These are phyloP conservation scores for Talaromyces stipitatus DNA, from an alignment of 495 filamentous ascomycete genomes.

Conservation along the genomic window DNA sequence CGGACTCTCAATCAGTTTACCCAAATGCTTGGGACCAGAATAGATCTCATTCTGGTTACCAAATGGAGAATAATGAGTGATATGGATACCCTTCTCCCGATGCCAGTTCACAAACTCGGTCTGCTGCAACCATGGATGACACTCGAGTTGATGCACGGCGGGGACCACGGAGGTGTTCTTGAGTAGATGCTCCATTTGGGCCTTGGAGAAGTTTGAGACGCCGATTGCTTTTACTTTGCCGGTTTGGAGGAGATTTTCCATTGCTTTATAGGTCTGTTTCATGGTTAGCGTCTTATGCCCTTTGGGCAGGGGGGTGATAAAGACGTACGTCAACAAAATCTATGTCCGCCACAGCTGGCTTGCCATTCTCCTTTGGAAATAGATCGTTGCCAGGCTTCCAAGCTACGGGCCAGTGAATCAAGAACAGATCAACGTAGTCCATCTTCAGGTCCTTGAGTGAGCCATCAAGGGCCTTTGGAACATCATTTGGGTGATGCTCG, in stretches of 20 bases:
- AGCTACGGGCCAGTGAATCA: constrained; percentile 63
- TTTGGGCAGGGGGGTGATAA: constrained; percentile 9
- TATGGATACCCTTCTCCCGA: constrained; percentile 47
- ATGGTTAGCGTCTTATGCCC: not conserved
- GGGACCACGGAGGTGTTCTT: constrained; percentile 51
- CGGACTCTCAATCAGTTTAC: constrained; percentile 54
- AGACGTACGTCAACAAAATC: constrained; percentile 43
- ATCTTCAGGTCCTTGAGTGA: constrained; percentile 53
- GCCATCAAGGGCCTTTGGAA: constrained; percentile 47
- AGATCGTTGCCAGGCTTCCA: constrained; percentile 32
- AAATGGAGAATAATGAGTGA: constrained; percentile 62
- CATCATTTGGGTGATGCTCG: constrained; percentile 56
- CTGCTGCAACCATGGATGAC: constrained; percentile 57
- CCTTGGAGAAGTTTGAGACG: constrained; percentile 67
- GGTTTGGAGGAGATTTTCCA: constrained; percentile 51
- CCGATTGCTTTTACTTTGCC: constrained; percentile 62
- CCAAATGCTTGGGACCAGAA: constrained; percentile 34
- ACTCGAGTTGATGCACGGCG: constrained; percentile 59
- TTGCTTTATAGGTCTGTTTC: constrained; percentile 49
- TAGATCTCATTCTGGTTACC: constrained; percentile 66
- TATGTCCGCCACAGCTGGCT: constrained; percentile 31
- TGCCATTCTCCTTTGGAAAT: constrained; percentile 41
- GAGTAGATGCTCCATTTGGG: constrained; percentile 61
- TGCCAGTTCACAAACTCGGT: constrained; percentile 48
- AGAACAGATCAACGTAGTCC: constrained; percentile 62